Percentiles rank a stretch among this genome's conserved stretches.
phyloP scores from a whole-genome alignment of 768 basidiomycete species.

The Naganishia randhawae region DNA sequence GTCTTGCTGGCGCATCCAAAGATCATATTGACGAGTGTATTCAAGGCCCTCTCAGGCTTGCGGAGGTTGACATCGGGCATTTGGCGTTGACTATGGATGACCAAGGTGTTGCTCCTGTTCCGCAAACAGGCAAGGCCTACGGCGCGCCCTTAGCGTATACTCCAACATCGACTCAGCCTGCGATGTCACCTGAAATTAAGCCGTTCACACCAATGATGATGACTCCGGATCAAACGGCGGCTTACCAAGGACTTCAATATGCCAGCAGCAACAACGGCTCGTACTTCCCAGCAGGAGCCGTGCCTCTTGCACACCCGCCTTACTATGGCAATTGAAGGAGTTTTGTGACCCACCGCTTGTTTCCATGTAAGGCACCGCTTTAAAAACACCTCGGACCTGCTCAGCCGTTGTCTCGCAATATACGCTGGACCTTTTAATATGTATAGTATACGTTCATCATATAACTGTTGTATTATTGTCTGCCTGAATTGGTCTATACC shows the following conservation, averaged over 20 bases:
- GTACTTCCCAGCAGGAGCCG: neutral
- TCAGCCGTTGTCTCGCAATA: no score
- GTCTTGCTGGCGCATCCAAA: slow-evolving; percentile 14
- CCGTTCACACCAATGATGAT: slow-evolving; percentile 1
- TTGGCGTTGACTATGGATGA: slow-evolving; percentile 18
- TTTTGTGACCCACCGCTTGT: no score
- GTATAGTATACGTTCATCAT: no score
- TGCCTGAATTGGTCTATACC: no score
- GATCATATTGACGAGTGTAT: slow-evolving; percentile 1
- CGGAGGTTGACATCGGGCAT: slow-evolving; percentile 9
- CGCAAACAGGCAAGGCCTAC: slow-evolving; percentile 4
- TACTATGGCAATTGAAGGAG: neutral
- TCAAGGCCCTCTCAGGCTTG: slow-evolving; percentile 7
- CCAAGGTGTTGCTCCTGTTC: neutral
- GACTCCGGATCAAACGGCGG: slow-evolving; percentile 10
- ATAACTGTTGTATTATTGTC: no score
- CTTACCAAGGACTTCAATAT: neutral
- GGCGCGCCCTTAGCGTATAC: neutral
- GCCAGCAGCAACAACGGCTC: slow-evolving; percentile 10
- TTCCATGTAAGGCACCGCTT: no score
- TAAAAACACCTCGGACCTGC: no score
- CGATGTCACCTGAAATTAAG: slow-evolving; percentile 11
- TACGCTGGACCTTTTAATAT: no score
- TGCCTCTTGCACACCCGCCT: neutral
- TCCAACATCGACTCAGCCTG: neutral